Evolutionary conservation across 2,329 filamentous ascomycete species (phyloP), one percentile per base, ranked within the genome.

Genomic region (Biscogniauxia sp.): DNA sequence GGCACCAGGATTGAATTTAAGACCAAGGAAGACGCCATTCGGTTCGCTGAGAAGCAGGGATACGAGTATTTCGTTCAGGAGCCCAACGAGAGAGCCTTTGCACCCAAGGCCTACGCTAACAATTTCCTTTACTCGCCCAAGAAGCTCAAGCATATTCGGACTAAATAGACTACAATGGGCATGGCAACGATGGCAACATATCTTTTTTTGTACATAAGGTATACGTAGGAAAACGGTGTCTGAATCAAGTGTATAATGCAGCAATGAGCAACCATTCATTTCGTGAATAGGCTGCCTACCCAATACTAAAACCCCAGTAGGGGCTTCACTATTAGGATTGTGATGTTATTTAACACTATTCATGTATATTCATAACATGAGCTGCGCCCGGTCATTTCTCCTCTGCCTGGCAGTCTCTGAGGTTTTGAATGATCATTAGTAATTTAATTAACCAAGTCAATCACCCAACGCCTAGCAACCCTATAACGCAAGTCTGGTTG

Each of bases 31-130:
- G 94, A 97, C 70, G 95, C 95, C 66, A 94, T 99, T 72, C 81
- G 84, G 61, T 99, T 99, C 74, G 95, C 96, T 23, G 91, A 98
- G 81, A 99, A 98, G 85, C 95, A 99, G 78, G 95, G 96, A 41
- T 99, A 99, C 75, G 94, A 99, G 76, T 99, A 97, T 79, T 98
- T 95, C 76, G 93, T 99, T 23, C 95, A 98, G 82, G 95, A 98
- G 80, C 94, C 95, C 41, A 96, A 97, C 73, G 86, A 87, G 78
- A 88, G 95, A 74, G 90, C 89, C 73, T 89, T 97, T 70, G 81
- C 87, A 17, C 91, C 93, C 63, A 99, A 99, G 86, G 90, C 92
- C 11, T 99, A 99, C 76, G 94, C 95, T 63, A 96, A 96, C 79
- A 97, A 98, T 81, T 99, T 98, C 78, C 74, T 93, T 65, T 93